phyloP scores from a whole-genome alignment of 192 early-diverging fungal species.

The Umbelopsis vinacea region DNA sequence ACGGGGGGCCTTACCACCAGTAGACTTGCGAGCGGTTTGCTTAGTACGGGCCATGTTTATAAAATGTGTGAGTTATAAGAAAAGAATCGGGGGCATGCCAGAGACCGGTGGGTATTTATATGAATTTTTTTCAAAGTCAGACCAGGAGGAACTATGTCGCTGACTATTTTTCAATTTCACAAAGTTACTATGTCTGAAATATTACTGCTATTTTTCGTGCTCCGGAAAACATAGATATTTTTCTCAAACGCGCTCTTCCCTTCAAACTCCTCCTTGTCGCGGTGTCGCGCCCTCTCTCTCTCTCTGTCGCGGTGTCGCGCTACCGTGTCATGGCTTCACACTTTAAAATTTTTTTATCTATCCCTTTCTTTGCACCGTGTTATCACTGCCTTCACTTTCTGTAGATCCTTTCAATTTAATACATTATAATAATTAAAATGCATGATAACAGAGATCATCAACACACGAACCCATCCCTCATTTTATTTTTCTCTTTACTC shows the following conservation, averaged over 20 bases:
- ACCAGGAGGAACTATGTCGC: slow-evolving; percentile 20
- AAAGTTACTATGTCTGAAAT: slow-evolving; percentile 20
- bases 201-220: slow-evolving; percentile 21
- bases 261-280: slow-evolving; percentile 22
- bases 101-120: slow-evolving; percentile 22
- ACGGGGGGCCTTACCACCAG: slow-evolving; percentile 98
- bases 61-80: slow-evolving; percentile 12
- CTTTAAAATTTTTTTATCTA: neutral
- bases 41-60: slow-evolving; percentile 65
- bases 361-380: neutral
- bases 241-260: neutral
- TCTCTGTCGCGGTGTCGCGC: slow-evolving; percentile 12
- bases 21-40: slow-evolving; percentile 99
- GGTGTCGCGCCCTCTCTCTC: slow-evolving; percentile 19
- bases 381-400: neutral
- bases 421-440: too few relatives aligned
- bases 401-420: neutral
- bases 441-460: too few relatives aligned
- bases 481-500: too few relatives aligned
- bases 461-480: too few relatives aligned
- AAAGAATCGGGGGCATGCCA: slow-evolving; percentile 18
- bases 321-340: slow-evolving; percentile 8
- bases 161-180: slow-evolving; percentile 24
- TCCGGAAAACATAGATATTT: slow-evolving; percentile 23
- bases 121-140: slow-evolving; percentile 27